phyloP scores from a whole-genome alignment of 1,139 yeast species.

The Taphrina wiesneri region DNA sequence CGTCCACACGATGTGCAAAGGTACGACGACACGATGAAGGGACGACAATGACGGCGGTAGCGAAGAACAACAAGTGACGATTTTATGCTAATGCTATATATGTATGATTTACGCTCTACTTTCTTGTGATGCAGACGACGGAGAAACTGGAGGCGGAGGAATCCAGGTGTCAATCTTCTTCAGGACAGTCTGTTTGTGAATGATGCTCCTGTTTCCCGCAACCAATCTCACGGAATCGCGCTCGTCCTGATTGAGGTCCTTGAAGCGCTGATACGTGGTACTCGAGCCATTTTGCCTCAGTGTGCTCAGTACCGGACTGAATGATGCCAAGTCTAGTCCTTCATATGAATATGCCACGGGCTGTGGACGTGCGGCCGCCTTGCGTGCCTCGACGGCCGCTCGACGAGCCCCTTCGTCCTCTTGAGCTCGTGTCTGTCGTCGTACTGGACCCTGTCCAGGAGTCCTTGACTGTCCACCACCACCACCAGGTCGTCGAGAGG shows the following conservation, averaged over 20 bases:
- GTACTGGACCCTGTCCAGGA: not conserved
- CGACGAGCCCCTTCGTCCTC: slow-evolving; percentile 2
- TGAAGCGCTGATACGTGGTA: not conserved
- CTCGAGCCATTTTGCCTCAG: not conserved
- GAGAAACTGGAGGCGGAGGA: slow-evolving; percentile 1
- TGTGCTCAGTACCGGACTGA: slow-evolving; percentile 4
- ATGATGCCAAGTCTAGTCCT: not conserved
- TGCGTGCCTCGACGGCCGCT: slow-evolving; percentile 12
- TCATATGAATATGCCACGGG: slow-evolving; percentile 1
- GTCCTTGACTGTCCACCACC: not conserved
- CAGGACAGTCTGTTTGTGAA: slow-evolving; percentile 17
- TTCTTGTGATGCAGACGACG: not conserved
- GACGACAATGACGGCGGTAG: too few species aligned
- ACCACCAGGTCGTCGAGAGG: not conserved
- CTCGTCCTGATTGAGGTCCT: not conserved
- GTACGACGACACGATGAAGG: too few species aligned
- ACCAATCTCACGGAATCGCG: slow-evolving; percentile 22
- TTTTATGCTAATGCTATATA: not conserved
- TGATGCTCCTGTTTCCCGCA: slow-evolving; percentile 14
- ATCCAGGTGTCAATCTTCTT: slow-evolving; percentile 21
- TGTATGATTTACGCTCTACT: not conserved
- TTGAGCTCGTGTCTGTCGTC: not conserved
- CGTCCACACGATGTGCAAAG: too few species aligned
- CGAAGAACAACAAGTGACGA: too few species aligned
- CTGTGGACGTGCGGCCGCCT: slow-evolving; percentile 2